Evolutionary conservation across 305 asterid genomes (phyloP), one percentile per base, ranked within the genome.

Genomic region (Fraxinus baroniana): DNA sequence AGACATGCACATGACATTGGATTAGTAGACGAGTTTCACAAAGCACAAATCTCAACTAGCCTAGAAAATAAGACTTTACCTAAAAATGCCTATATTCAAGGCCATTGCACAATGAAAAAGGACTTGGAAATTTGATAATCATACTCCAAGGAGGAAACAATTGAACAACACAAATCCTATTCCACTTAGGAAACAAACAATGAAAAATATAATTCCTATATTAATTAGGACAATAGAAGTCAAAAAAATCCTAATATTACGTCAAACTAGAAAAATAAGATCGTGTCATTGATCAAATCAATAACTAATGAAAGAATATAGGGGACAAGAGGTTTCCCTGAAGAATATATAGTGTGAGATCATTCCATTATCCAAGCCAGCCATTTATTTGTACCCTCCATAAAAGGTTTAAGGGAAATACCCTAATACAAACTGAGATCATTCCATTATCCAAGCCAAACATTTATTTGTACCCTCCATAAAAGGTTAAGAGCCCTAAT

Each of bases 401-500:
- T 82, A 80, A 86, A 86, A 24, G 68, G 78, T 62, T 37, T 37
- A 55, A 37, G 49, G 52, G 28, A 66, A 74, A 39, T 10, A 37
- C 81, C 81, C 17, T 20, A 71, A 81, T 55, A 55, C 75, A 49
- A 76, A 66, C 5, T 66, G 74, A 66, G 37, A 66, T 24, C 17
- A 24, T 30, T 30, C 81, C 15, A 66, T 24, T 66, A 66, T 35
- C 35, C 72, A 62, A 62, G 5, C 1, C 33, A 66, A 17, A 3
- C 17, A 66, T 62, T 62, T 20, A 8, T 26, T 22, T 66, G 73
- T 66, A 26, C 35, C 35, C 73, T 24, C 74, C 84, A 55, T 82
- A 82, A 86, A 86, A 22, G 66, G 80, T 60, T 49, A 52, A 46
- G 46, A 36, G 26, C 28, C 81, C 17, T 22, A 71, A 81, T 55